A percentile compares a stretch with the other conserved stretches of the same genome.
These are phyloP conservation scores for Globisporangium megalacanthum DNA, from an alignment of 352 stramenopile genomes.

Conservation along the genomic window DNA sequence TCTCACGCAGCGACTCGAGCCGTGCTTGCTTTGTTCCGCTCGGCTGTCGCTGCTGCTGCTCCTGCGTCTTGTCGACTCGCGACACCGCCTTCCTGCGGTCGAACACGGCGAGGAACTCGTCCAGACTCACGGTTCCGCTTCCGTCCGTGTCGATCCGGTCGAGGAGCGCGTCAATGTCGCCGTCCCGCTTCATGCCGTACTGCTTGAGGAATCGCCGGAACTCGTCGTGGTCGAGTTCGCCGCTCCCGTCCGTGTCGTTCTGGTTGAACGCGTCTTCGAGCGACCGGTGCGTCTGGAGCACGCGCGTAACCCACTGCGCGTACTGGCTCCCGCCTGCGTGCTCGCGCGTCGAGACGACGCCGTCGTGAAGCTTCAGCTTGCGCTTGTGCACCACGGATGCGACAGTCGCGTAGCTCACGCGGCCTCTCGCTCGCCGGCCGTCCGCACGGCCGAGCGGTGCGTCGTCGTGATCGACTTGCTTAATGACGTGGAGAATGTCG, in stretches of 20 bases:
- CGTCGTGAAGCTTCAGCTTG: constrained; percentile 15
- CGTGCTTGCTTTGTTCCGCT: constrained; percentile 14
- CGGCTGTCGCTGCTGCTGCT: constrained; percentile 6
- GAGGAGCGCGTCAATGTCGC: constrained; percentile 33
- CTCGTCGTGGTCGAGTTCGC: constrained; percentile 40
- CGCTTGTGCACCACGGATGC: constrained; percentile 13
- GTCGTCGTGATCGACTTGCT: constrained; percentile 22
- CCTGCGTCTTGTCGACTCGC: neutral
- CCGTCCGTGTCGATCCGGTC: constrained; percentile 32
- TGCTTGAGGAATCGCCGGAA: constrained; percentile 51
- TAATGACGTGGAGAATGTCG: constrained; percentile 22
- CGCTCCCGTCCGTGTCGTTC: constrained; percentile 32
- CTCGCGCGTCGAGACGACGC: neutral
- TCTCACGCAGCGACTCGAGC: constrained; percentile 28
- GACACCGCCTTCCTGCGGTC: constrained; percentile 4
- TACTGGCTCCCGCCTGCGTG: neutral
- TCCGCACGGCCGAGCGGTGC: neutral
- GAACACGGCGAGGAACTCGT: constrained; percentile 40
- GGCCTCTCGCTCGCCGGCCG: neutral
- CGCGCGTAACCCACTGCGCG: constrained; percentile 18
- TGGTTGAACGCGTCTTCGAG: constrained; percentile 31
- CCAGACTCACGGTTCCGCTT: constrained; percentile 32
- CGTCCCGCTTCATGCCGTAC: constrained; percentile 31
- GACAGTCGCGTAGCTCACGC: constrained; percentile 21
- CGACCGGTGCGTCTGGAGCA: constrained; percentile 28